A percentile compares a stretch with the other conserved stretches of the same genome.
Evolutionary conservation across 768 basidiomycete genomes (phyloP).

Genomic region (Tubosaeta sp.): DNA sequence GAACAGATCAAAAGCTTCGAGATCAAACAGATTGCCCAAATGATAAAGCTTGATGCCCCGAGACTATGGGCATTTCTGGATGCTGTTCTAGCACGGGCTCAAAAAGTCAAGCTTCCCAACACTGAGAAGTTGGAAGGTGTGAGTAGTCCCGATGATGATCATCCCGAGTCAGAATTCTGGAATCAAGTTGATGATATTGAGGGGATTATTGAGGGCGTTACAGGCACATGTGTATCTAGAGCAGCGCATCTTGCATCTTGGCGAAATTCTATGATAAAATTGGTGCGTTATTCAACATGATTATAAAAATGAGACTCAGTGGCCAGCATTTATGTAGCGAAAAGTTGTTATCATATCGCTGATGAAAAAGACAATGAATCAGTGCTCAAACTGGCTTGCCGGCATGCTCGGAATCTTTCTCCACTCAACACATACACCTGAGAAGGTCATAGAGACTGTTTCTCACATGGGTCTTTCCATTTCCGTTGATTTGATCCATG

Average conservation of each 20-base stretch:
- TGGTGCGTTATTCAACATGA: not conserved
- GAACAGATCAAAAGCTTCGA: not conserved
- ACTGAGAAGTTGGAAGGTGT: too few species aligned
- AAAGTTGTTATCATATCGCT: not conserved
- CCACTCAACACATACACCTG: not conserved
- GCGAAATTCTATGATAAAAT: not conserved
- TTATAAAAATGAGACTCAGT: too few species aligned
- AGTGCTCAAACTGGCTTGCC: not conserved
- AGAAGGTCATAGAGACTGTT: conserved; percentile 2
- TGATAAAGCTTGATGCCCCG: not conserved
- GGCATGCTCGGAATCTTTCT: conserved; percentile 1
- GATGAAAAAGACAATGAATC: not conserved
- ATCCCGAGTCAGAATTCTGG: not conserved
- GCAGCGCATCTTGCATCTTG: not conserved
- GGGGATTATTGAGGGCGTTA: not conserved
- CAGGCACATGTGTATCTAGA: not conserved
- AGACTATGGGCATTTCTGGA: not conserved
- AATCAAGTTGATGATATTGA: not conserved
- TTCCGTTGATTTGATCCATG: not conserved
- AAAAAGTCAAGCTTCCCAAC: not conserved
- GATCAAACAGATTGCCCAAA: not conserved
- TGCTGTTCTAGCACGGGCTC: not conserved
- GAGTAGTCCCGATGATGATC: not conserved
- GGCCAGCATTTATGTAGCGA: not conserved
- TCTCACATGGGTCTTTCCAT: not conserved